Conservation (phyloP, 1,139 yeast genomes). For the Nakaseomyces glabratus region DNA sequence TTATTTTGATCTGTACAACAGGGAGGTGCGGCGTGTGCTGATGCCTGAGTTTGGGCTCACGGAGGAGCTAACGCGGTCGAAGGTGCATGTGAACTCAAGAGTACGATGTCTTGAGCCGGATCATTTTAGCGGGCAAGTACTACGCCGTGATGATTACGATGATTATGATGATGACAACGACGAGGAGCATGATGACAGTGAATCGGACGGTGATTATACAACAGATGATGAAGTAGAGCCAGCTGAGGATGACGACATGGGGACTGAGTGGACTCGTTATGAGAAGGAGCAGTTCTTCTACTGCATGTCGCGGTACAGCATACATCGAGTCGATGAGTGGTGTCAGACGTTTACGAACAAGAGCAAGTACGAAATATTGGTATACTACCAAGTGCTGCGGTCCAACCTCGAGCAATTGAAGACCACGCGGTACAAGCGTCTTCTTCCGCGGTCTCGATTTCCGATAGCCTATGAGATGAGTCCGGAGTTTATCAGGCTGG, state of each 20-base stretch:
- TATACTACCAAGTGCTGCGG: conserved; percentile 22
- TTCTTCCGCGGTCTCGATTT: conserved; percentile 17
- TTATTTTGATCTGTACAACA: conserved; percentile 17
- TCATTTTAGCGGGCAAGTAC: too few relatives aligned
- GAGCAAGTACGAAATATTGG: conserved; percentile 24
- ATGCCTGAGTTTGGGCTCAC: conserved; percentile 13
- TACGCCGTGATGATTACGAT: background rate
- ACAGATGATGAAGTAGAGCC: conserved; percentile 4
- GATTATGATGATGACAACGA: conserved; percentile 4
- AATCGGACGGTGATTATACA: conserved; percentile 25
- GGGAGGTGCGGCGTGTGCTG: conserved; percentile 17
- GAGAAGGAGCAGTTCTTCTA: conserved; percentile 29
- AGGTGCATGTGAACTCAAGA: conserved; percentile 19
- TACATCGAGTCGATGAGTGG: conserved; percentile 30
- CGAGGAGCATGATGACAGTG: conserved; percentile 11
- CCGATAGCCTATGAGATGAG: conserved; percentile 31
- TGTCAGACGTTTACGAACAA: conserved; percentile 15
- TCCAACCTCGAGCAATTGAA: conserved; percentile 4
- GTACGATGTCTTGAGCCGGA: conserved; percentile 12
- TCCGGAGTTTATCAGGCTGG: conserved; percentile 23
- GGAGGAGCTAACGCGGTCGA: conserved; percentile 19
- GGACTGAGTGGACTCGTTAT: conserved; percentile 22
- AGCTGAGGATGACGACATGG: conserved; percentile 11
- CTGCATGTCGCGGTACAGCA: conserved; percentile 24
- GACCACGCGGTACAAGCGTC: conserved; percentile 10